Conservation (phyloP, 495 filamentous ascomycete genomes). For the Xeromyces bisporus region DNA sequence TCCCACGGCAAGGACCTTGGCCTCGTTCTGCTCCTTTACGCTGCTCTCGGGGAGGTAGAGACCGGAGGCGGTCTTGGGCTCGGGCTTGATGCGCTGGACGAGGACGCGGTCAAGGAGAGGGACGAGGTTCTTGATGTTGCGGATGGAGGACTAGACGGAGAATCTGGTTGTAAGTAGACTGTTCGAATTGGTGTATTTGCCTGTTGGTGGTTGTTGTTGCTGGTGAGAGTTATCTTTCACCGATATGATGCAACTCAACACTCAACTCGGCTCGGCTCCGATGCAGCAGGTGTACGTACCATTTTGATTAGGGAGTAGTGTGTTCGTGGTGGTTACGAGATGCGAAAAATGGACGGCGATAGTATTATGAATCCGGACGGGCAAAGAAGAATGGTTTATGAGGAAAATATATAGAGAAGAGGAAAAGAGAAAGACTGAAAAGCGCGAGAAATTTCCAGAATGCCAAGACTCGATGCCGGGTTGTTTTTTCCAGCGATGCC, state of each 20-base stretch:
- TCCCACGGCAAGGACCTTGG: slow-evolving; percentile 84
- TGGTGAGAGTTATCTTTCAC: not conserved
- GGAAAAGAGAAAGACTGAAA: no score
- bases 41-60: slow-evolving; percentile 95
- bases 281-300: slow-evolving; percentile 12
- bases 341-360: no score
- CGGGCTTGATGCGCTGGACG: slow-evolving; percentile 94
- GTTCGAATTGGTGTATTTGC: no score
- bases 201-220: not conserved
- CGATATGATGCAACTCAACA: no score
- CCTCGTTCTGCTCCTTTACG: slow-evolving; percentile 97
- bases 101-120: slow-evolving; percentile 97
- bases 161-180: not conserved
- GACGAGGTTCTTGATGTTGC: slow-evolving; percentile 86
- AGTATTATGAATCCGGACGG: no score
- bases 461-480: slow-evolving; percentile 24
- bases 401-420: no score
- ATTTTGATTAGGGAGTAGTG: slow-evolving; percentile 10
- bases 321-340: no score
- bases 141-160: slow-evolving; percentile 50
- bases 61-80: slow-evolving; percentile 84
- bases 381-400: no score
- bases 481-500: not conserved
- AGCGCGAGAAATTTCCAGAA: slow-evolving; percentile 40
- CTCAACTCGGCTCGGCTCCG: no score